Conservation (phyloP, 192 early-diverging fungal species). For the Backusella australiensis region DNA sequence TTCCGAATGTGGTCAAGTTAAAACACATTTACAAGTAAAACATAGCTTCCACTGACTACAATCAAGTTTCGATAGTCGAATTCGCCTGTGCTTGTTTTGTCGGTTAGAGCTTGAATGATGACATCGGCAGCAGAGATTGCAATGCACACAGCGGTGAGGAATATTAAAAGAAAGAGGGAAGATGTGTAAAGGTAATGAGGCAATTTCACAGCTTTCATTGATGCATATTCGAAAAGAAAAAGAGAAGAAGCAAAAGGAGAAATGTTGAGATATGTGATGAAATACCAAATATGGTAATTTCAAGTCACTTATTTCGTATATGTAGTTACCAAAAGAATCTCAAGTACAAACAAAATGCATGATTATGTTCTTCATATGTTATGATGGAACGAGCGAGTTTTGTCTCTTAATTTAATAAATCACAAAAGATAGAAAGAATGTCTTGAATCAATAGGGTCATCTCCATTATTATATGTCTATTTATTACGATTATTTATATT, state of each 20-base stretch:
- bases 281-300: background rate
- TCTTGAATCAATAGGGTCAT: too few relatives aligned
- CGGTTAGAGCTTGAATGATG: conserved; percentile 49
- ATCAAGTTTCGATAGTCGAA: conserved; percentile 46
- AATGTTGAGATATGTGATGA: background rate
- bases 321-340: background rate
- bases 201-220: conserved; percentile 12
- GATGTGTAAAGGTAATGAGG: conserved; percentile 24
- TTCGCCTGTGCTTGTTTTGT: conserved; percentile 21
- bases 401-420: too few relatives aligned
- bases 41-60: conserved; percentile 49
- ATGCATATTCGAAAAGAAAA: background rate
- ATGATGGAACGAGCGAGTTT: too few relatives aligned
- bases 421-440: too few relatives aligned
- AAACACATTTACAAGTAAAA: conserved; percentile 37
- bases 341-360: background rate
- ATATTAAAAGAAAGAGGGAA: conserved; percentile 33
- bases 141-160: conserved; percentile 40
- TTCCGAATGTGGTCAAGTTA: background rate
- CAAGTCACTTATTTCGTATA: background rate
- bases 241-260: background rate
- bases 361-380: background rate
- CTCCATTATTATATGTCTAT: too few relatives aligned
- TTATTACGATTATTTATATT: too few relatives aligned
- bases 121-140: conserved; percentile 52